Conservation (phyloP, 2,329 filamentous ascomycete species). For the Xylaria digitata region DNA sequence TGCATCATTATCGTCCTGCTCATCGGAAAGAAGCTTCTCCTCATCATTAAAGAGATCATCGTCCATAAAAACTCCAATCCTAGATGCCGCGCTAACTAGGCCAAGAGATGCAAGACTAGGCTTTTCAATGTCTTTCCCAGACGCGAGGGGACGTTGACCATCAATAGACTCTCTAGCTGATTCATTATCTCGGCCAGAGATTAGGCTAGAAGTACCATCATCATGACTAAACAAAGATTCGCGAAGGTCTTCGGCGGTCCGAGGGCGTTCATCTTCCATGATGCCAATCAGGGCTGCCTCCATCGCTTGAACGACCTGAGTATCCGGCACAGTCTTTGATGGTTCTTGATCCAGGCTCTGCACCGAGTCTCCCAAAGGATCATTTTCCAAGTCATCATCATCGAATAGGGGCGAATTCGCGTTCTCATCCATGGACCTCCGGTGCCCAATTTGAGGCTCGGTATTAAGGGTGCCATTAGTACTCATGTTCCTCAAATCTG, state of each 20-base stretch:
- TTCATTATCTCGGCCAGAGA: slow-evolving; percentile 66
- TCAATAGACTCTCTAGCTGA: slow-evolving; percentile 60
- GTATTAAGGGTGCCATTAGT: slow-evolving; percentile 52
- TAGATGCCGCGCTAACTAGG: slow-evolving; percentile 85
- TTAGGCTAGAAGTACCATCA: slow-evolving; percentile 62
- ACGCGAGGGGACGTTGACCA: slow-evolving; percentile 46
- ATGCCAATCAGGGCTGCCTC: slow-evolving; percentile 93
- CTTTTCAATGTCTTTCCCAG: slow-evolving; percentile 67
- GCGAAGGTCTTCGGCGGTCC: slow-evolving; percentile 72
- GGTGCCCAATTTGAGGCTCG: slow-evolving; percentile 58
- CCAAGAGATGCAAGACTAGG: slow-evolving; percentile 92
- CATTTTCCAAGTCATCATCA: slow-evolving; percentile 80
- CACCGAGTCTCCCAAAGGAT: slow-evolving; percentile 76
- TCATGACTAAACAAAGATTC: slow-evolving; percentile 74
- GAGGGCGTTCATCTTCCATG: slow-evolving; percentile 78
- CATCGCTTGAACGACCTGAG: slow-evolving; percentile 88
- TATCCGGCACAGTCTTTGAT: slow-evolving; percentile 73
- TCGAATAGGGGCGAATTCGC: slow-evolving; percentile 74
- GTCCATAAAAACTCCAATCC: slow-evolving; percentile 91
- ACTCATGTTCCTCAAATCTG: slow-evolving; percentile 58
- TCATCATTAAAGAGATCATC: slow-evolving; percentile 94
- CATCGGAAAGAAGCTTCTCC: slow-evolving; percentile 85
- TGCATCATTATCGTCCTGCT: slow-evolving; percentile 77
- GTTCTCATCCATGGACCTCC: slow-evolving; percentile 78
- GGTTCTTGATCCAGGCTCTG: slow-evolving; percentile 82